Percentiles rank a stretch among this genome's conserved stretches.
Evolutionary conservation across 805 yeast genomes (phyloP).

Genomic region (Wickerhamomyces queroliae): DNA sequence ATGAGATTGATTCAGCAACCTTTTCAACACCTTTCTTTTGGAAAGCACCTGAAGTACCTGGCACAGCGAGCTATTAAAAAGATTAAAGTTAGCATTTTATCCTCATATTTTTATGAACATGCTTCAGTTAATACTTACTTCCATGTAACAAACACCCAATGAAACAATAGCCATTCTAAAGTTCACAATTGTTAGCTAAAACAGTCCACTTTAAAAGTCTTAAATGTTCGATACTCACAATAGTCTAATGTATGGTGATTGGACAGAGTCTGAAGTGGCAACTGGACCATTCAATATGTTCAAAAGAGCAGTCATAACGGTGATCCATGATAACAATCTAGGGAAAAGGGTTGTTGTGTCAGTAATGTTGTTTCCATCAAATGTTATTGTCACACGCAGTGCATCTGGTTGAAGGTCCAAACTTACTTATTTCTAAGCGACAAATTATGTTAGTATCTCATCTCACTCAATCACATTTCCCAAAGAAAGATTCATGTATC

Average conservation of each 20-base stretch:
- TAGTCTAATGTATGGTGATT: constrained; percentile 26
- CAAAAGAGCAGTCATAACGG: constrained; percentile 45
- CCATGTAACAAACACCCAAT: constrained; percentile 48
- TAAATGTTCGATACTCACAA: background rate
- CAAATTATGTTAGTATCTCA: background rate
- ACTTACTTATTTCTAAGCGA: constrained; percentile 21
- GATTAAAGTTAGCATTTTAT: background rate
- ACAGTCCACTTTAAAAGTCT: background rate
- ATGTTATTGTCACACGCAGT: no score
- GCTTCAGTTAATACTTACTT: constrained; percentile 36
- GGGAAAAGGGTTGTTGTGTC: background rate
- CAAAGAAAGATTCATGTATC: background rate
- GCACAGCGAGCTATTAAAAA: constrained; percentile 7
- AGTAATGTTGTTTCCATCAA: no score
- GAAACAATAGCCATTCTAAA: constrained; percentile 41
- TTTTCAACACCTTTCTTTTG: constrained; percentile 18
- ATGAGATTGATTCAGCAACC: constrained; percentile 20
- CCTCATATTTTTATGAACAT: constrained; percentile 10
- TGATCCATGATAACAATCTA: constrained; percentile 47
- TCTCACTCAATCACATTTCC: background rate
- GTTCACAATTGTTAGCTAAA: constrained; percentile 23
- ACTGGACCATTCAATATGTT: constrained; percentile 23
- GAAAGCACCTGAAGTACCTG: constrained; percentile 22
- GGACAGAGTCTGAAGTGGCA: constrained; percentile 28
- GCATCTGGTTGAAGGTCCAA: no score